Conservation (phyloP, 2,329 filamentous ascomycete genomes). For the Cercospora citrullina region DNA sequence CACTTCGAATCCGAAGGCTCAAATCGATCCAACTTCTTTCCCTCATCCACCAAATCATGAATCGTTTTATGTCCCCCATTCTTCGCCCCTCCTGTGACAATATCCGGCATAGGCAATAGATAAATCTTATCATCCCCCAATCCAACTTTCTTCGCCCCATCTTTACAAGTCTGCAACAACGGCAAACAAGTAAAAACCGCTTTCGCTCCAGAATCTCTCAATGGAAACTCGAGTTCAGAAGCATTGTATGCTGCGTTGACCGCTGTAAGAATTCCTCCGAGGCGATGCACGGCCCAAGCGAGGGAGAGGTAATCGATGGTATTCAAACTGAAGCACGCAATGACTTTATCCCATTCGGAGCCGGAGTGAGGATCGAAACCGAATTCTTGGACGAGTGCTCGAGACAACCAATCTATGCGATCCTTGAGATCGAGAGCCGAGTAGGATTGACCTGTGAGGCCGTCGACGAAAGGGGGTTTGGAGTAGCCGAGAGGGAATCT, state of each 20-base stretch:
- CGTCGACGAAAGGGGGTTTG: conserved; percentile 73
- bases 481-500: conserved; percentile 64
- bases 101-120: conserved; percentile 66
- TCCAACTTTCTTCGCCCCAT: conserved; percentile 63
- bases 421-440: conserved; percentile 63
- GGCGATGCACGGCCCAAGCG: conserved; percentile 70
- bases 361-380: conserved; percentile 69
- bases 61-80: conserved; percentile 62
- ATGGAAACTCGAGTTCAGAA: conserved; percentile 69
- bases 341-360: conserved; percentile 78
- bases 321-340: conserved; percentile 76
- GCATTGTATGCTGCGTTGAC: conserved; percentile 74
- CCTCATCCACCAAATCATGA: conserved; percentile 64
- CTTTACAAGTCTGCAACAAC: conserved; percentile 63
- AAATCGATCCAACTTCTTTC: conserved; percentile 55
- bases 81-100: conserved; percentile 51
- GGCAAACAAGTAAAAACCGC: conserved; percentile 71
- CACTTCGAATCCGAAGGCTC: conserved; percentile 56
- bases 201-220: conserved; percentile 67
- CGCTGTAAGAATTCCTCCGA: conserved; percentile 72
- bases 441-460: conserved; percentile 66
- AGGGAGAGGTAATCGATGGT: conserved; percentile 77
- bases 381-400: conserved; percentile 68
- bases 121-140: conserved; percentile 67
- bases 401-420: conserved; percentile 66